Base-by-base conservation (phyloP, 768 basidiomycete genomes). In the Exsudoporus frostii region DNA sequence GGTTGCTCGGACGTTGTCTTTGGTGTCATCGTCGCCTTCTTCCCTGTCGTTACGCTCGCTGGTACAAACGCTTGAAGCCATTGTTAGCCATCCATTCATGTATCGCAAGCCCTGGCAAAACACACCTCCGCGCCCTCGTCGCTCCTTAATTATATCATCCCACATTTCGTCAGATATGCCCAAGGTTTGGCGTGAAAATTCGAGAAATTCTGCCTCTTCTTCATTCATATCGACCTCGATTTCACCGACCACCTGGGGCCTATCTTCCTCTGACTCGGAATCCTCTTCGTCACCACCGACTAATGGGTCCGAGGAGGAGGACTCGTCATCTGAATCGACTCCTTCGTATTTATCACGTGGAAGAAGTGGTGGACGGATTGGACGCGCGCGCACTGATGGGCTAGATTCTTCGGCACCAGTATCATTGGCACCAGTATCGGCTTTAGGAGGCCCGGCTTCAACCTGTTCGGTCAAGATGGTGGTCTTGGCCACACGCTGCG, bases 151-250 rank as follows among this genome's bases (percentile, higher is more conserved):
- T 44, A 99, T 98, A n/a, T 84, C 81, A 15, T 78, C 71, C 92
- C 95, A 98, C 67, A 92, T 87, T n/a, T 84, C 84, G 58, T 94
- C 87, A 39, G 78, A 81, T 56, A 99, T 88, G 1, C 97, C 97
- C 33, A 98, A 74, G 5, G 90, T 83, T 62, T 98, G 91, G 42
- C 92, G 83, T 13, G 97, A 90, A 70, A 99, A 99, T 71, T 92
- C 89, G 29, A 99, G 72, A 59, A 98, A 99, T 60, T 97, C 96
- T 61, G 90, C 92, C 71, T 92, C 83, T 71, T 99, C 97, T 61
- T 91, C 87, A 1, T 77, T 82, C 92, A 98, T 96, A 59, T 97
- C 88, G 32, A 94, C 79, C 61, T 94, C 93, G 4, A 92, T 72
- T 20, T 93, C 89, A 15, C 86, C 90, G 2, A 90, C 84, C 4